phyloP scores from a whole-genome alignment of 2,329 filamentous ascomycete genomes.

The Pseudocercospora fijiensis region DNA sequence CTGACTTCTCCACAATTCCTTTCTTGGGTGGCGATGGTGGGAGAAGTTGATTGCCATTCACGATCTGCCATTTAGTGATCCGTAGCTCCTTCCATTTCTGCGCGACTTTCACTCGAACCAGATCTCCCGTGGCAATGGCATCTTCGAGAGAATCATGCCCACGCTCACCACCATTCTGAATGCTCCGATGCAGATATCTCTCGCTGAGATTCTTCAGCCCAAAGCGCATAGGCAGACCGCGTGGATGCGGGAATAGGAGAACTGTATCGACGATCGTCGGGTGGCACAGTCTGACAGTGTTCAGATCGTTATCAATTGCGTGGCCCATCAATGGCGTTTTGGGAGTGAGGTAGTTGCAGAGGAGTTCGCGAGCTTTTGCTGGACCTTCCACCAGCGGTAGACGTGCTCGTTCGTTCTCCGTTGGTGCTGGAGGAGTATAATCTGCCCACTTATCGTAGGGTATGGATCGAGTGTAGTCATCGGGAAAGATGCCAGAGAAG shows the following conservation, averaged over 20 bases:
- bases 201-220: conserved; percentile 74
- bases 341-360: conserved; percentile 73
- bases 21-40: conserved; percentile 16
- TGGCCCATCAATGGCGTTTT: conserved; percentile 86
- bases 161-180: conserved; percentile 65
- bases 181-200: conserved; percentile 68
- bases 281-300: conserved; percentile 79
- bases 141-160: conserved; percentile 95
- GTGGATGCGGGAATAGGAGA: conserved; percentile 75
- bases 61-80: conserved; percentile 64
- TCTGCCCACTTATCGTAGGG: conserved; percentile 47
- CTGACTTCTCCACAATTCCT: not conserved
- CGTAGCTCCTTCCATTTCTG: conserved; percentile 69
- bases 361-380: conserved; percentile 67
- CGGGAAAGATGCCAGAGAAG: conserved; percentile 80
- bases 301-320: conserved; percentile 92
- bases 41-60: conserved; percentile 47
- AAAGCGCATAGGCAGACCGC: conserved; percentile 73
- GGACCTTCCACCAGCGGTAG: conserved; percentile 77
- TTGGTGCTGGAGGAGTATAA: conserved; percentile 15
- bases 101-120: conserved; percentile 70
- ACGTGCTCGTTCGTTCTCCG: conserved; percentile 23
- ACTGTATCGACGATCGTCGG: conserved; percentile 82
- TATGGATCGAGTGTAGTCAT: conserved; percentile 70
- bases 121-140: conserved; percentile 80